Conservation (phyloP, 1,284 basidiomycete species). For the Cutaneotrichosporon cavernicola region DNA sequence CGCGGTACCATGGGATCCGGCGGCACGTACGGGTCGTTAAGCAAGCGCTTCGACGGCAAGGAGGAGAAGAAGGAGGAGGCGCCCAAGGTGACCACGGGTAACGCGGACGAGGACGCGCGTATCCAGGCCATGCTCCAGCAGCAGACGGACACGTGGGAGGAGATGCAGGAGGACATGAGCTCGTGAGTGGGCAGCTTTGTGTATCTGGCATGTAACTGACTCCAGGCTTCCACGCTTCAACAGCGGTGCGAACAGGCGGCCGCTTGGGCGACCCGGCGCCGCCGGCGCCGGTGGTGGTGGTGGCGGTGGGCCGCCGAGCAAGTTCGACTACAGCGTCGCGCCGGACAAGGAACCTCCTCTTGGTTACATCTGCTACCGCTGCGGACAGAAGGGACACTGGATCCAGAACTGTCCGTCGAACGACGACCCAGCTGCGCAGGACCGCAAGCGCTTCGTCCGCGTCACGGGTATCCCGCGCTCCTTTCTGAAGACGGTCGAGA, state of each 20-base stretch:
- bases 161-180: slow-evolving; percentile 51
- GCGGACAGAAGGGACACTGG: slow-evolving; percentile 99
- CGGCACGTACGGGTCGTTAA: slow-evolving; percentile 60
- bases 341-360: slow-evolving; percentile 63
- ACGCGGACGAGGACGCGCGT: slow-evolving; percentile 51
- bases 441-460: slow-evolving; percentile 91
- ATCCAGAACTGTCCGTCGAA: slow-evolving; percentile 99
- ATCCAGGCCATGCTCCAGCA: slow-evolving; percentile 50
- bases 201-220: slow-evolving; percentile 8
- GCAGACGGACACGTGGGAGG: slow-evolving; percentile 50
- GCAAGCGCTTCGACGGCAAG: slow-evolving; percentile 84
- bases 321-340: slow-evolving; percentile 49
- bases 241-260: slow-evolving; percentile 20
- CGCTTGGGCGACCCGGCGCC: slow-evolving; percentile 37
- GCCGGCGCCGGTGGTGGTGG: slow-evolving; percentile 54
- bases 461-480: slow-evolving; percentile 97
- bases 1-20: slow-evolving; percentile 32
- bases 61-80: slow-evolving; percentile 56
- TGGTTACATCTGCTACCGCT: slow-evolving; percentile 99
- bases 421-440: slow-evolving; percentile 89
- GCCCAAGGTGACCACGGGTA: slow-evolving; percentile 42
- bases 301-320: slow-evolving; percentile 28
- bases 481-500: slow-evolving; percentile 94
- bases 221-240: slow-evolving; percentile 22
- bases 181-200: slow-evolving; percentile 32